phyloP scores from a whole-genome alignment of 2,329 filamentous ascomycete genomes.

The Aspergillus hiratsukae region DNA sequence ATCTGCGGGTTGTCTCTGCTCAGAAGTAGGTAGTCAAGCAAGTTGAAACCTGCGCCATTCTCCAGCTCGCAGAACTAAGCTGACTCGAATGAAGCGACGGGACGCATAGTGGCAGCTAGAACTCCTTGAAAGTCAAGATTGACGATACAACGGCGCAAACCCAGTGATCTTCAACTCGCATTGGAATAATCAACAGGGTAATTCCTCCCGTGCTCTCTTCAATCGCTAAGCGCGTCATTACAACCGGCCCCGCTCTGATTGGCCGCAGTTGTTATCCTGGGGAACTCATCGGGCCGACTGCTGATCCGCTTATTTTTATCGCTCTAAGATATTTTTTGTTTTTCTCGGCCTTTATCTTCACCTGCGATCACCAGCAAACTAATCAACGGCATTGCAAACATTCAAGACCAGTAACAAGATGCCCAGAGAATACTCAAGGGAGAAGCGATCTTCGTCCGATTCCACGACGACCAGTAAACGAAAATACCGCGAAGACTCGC shows the following conservation, averaged over 20 bases:
- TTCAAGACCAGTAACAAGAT: conserved; percentile 2
- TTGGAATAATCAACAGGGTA: background rate
- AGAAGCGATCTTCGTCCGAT: conserved; percentile 1
- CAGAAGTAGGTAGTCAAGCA: background rate
- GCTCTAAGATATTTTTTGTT: conserved; percentile 6
- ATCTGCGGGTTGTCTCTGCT: conserved; percentile 1
- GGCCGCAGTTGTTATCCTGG: conserved; percentile 20
- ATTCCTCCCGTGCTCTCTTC: background rate
- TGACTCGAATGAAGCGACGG: background rate
- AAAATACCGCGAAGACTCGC: conserved; percentile 23
- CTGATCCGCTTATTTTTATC: conserved; percentile 24
- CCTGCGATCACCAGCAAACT: background rate
- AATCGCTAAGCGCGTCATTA: conserved; percentile 9
- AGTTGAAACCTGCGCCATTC: background rate
- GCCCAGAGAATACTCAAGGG: conserved; percentile 13
- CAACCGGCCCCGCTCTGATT: conserved; percentile 19
- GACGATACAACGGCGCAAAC: background rate
- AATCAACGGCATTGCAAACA: background rate
- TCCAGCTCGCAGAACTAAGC: background rate
- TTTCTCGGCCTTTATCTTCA: background rate
- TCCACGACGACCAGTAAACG: conserved; percentile 18
- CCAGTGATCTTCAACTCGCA: background rate
- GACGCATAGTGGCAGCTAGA: background rate
- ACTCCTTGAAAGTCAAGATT: background rate
- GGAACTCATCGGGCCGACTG: conserved; percentile 24